A percentile compares a stretch with the other conserved stretches of the same genome.
phyloP scores from a whole-genome alignment of 2,329 filamentous ascomycete genomes.

The Botrytis fabae region DNA sequence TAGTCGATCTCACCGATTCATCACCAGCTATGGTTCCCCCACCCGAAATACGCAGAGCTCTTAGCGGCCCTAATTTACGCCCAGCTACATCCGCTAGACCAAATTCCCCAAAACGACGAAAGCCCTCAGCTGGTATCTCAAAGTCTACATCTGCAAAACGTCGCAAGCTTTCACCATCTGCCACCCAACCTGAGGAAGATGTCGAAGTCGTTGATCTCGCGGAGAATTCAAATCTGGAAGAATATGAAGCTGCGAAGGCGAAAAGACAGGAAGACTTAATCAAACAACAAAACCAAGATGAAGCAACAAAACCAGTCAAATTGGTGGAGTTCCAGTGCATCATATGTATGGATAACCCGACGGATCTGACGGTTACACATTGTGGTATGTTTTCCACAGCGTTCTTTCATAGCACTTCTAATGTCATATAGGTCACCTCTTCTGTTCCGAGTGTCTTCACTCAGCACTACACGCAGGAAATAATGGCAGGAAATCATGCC shows the following conservation, averaged over 20 bases:
- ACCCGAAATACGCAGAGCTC: constrained; percentile 35
- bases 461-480: constrained; percentile 57
- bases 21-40: constrained; percentile 31
- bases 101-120: constrained; percentile 10
- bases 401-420: constrained; percentile 22
- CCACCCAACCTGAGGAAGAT: constrained; percentile 23
- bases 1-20: constrained; percentile 37
- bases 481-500: constrained; percentile 55
- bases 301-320: constrained; percentile 51
- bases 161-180: constrained; percentile 15
- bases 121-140: not conserved
- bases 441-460: constrained; percentile 63
- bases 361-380: constrained; percentile 61
- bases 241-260: constrained; percentile 35
- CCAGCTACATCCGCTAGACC: constrained; percentile 25
- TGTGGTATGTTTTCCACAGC: constrained; percentile 54
- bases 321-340: constrained; percentile 62
- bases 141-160: constrained; percentile 8
- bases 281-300: constrained; percentile 46
- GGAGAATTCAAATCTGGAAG: constrained; percentile 33
- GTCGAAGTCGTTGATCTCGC: constrained; percentile 37
- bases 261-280: constrained; percentile 37
- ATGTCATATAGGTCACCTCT: constrained; percentile 56
- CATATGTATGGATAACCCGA: constrained; percentile 66
- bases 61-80: constrained; percentile 23